Percentiles rank a stretch among this genome's conserved stretches.
Conservation (phyloP, 2,329 filamentous ascomycete species). For the Diaporthe sp. region DNA sequence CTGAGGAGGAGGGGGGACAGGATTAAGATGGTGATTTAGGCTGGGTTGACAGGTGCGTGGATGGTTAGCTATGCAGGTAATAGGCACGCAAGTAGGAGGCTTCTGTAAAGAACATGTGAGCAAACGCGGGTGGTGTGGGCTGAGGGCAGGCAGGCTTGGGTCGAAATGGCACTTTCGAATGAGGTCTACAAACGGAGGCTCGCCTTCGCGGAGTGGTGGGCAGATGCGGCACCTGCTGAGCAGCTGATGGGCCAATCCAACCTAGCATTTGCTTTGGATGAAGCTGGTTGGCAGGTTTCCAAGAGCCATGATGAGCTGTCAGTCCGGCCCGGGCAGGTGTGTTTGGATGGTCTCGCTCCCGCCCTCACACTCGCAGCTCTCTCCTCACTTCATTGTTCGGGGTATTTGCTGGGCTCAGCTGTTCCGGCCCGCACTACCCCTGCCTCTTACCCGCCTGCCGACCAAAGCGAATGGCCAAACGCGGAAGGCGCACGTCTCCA, state of each 20-base stretch:
- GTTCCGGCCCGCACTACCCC: constrained; percentile 9
- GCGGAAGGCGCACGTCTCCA: constrained; percentile 12
- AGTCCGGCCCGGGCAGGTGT: not conserved
- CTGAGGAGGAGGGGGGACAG: not conserved
- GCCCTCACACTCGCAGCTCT: not conserved
- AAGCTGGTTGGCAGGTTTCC: constrained; percentile 11
- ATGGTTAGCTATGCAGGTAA: not conserved
- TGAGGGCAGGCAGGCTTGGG: not conserved
- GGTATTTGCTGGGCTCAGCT: too few species aligned
- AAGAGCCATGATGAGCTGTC: constrained; percentile 1
- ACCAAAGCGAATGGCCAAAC: not conserved
- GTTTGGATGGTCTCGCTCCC: constrained; percentile 10
- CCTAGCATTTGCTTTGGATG: not conserved
- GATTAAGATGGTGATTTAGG: not conserved
- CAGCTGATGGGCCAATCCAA: constrained; percentile 18
- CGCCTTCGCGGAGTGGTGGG: not conserved
- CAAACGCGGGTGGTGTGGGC: constrained; percentile 1
- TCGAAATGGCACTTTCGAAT: not conserved
- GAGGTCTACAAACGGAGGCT: constrained; percentile 4
- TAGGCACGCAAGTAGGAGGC: not conserved
- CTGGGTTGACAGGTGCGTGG: not conserved
- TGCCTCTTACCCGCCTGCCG: not conserved
- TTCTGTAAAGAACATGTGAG: not conserved
- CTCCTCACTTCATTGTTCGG: not conserved
- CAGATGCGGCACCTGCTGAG: not conserved